Conservation (phyloP, 2,329 filamentous ascomycete genomes). For the Colletotrichum neosansevieriae region DNA sequence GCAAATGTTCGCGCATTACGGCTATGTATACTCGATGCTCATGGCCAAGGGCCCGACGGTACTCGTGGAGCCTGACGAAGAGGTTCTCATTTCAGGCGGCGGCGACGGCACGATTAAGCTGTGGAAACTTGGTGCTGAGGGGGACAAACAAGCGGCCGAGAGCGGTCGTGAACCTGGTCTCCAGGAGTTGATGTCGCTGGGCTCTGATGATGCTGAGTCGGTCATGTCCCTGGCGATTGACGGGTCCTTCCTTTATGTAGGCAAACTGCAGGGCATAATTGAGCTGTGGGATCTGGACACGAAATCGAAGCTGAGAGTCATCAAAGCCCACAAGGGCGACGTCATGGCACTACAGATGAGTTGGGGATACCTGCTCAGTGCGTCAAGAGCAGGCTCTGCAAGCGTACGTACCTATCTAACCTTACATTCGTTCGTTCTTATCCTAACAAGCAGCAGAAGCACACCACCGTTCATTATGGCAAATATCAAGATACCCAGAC, state of each 20-base stretch:
- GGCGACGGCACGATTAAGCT: conserved; percentile 95
- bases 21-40: conserved; percentile 97
- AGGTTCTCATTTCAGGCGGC: conserved; percentile 89
- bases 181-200: conserved; percentile 75
- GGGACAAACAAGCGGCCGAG: conserved; percentile 54
- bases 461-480: conserved; percentile 74
- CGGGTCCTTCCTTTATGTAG: conserved; percentile 92
- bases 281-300: conserved; percentile 98
- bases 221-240: conserved; percentile 86
- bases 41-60: conserved; percentile 77
- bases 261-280: conserved; percentile 86
- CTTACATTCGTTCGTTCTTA: background rate
- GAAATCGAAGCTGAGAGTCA: conserved; percentile 86
- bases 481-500: conserved; percentile 62
- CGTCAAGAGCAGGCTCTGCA: conserved; percentile 87
- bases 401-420: conserved; percentile 68
- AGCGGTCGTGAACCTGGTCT: conserved; percentile 71
- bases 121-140: conserved; percentile 75
- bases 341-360: conserved; percentile 89
- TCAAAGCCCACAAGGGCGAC: conserved; percentile 84
- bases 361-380: conserved; percentile 87
- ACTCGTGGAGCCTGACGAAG: conserved; percentile 77
- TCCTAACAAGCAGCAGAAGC: conserved; percentile 63
- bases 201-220: conserved; percentile 71
- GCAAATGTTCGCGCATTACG: conserved; percentile 90